These are phyloP conservation scores for Dactylonectria estremocensis DNA, from an alignment of 2,329 filamentous ascomycete genomes.

Conservation along the genomic window DNA sequence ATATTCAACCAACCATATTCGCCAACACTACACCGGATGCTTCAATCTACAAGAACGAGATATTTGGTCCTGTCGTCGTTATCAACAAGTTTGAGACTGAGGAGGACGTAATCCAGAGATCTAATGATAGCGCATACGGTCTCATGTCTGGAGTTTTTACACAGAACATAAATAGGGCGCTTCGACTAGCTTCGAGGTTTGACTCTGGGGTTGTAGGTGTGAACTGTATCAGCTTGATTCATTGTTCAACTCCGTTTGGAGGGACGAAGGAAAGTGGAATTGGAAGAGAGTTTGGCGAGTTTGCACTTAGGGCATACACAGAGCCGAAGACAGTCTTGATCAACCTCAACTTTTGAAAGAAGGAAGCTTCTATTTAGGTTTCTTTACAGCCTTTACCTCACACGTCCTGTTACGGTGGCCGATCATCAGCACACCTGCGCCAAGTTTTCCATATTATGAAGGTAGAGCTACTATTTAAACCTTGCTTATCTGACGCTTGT, in stretches of 20 bases:
- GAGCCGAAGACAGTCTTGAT: conserved; percentile 66
- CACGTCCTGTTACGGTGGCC: too few species aligned
- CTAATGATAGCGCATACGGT: conserved; percentile 36
- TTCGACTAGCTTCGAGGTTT: conserved; percentile 67
- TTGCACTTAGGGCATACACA: conserved; percentile 63
- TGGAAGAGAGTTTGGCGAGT: conserved; percentile 63
- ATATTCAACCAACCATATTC: conserved; percentile 48
- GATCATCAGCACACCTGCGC: too few species aligned
- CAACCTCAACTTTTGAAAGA: conserved; percentile 45
- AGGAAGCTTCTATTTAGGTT: too few species aligned
- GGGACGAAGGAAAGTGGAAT: conserved; percentile 65
- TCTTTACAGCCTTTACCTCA: too few species aligned
- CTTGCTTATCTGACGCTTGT: too few species aligned
- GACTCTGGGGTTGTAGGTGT: conserved; percentile 82
- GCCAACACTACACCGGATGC: conserved; percentile 32
- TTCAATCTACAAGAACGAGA: conserved; percentile 15
- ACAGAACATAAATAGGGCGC: conserved; percentile 74
- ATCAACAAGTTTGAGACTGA: conserved; percentile 59
- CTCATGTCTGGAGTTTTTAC: conserved; percentile 69
- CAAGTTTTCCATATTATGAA: too few species aligned
- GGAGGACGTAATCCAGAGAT: conserved; percentile 7
- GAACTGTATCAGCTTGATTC: conserved; percentile 63
- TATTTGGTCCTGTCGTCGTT: conserved; percentile 70
- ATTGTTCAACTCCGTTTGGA: conserved; percentile 62
- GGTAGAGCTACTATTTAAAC: too few species aligned